phyloP scores from a whole-genome alignment of 2,329 filamentous ascomycete species.

The Ophiocordyceps sinensis region DNA sequence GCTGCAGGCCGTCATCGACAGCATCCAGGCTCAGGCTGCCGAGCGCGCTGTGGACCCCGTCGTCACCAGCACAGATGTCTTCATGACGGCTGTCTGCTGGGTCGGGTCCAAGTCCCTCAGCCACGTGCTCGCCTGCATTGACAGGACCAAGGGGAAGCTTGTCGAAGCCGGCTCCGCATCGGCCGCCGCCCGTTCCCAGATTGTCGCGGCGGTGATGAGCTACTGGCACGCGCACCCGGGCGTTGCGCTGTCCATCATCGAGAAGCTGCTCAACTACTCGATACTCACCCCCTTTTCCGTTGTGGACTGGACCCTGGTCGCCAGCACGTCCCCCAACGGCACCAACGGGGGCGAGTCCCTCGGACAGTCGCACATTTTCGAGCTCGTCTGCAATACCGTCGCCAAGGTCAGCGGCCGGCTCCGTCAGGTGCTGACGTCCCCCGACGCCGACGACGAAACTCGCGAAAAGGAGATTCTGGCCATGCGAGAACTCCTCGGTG shows the following conservation, averaged over 20 bases:
- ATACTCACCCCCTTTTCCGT: conserved; percentile 79
- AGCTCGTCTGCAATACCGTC: conserved; percentile 80
- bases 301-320: conserved; percentile 75
- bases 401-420: conserved; percentile 80
- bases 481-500: conserved; percentile 67
- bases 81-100: conserved; percentile 84
- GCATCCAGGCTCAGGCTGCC: conserved; percentile 66
- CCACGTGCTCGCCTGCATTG: conserved; percentile 89
- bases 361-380: conserved; percentile 64
- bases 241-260: conserved; percentile 79
- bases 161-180: conserved; percentile 64
- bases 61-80: conserved; percentile 80
- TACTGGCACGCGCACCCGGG: conserved; percentile 94
- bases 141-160: conserved; percentile 82
- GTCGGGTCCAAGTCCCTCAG: conserved; percentile 92
- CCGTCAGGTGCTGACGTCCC: conserved; percentile 58
- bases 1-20: conserved; percentile 66
- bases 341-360: conserved; percentile 49
- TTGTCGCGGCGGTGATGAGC: conserved; percentile 75
- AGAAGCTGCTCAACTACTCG: conserved; percentile 94
- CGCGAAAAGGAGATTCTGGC: conserved; percentile 53
- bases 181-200: conserved; percentile 66
- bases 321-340: conserved; percentile 30
- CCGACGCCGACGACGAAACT: conserved; percentile 48
- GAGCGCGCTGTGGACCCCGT: conserved; percentile 62